These are phyloP conservation scores for Penicillium samsonianum DNA, from an alignment of 495 filamentous ascomycete species.

Conservation along the genomic window DNA sequence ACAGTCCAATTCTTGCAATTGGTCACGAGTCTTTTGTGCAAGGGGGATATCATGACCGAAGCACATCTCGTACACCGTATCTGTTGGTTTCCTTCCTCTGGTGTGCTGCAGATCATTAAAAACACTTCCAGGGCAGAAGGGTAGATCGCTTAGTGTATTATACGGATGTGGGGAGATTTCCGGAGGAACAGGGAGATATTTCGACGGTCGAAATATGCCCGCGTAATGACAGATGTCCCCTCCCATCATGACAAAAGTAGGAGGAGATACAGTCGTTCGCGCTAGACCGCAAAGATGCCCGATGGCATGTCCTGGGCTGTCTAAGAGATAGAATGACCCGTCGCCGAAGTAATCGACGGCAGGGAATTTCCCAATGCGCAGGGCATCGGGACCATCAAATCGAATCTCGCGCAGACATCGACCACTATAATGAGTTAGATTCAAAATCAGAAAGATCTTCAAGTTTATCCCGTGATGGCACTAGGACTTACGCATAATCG, in stretches of 20 bases:
- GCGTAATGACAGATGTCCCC: conserved; percentile 57
- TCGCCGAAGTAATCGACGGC: conserved; percentile 58
- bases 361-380: conserved; percentile 33
- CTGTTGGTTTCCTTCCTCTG: conserved; percentile 20
- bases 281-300: conserved; percentile 48
- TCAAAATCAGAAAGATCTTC: too few species aligned
- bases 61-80: conserved; percentile 12
- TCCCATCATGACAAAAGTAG: conserved; percentile 43
- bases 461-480: too few species aligned
- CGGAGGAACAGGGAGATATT: conserved; percentile 30
- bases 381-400: not conserved
- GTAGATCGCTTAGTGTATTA: not conserved
- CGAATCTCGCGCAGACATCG: not conserved
- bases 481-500: too few species aligned
- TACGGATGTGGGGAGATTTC: conserved; percentile 3
- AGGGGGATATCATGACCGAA: not conserved
- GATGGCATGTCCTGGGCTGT: conserved; percentile 46
- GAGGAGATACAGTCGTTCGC: conserved; percentile 36
- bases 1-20: conserved; percentile 51
- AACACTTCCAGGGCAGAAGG: conserved; percentile 13
- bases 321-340: conserved; percentile 50
- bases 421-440: too few species aligned
- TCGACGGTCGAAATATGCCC: conserved; percentile 54
- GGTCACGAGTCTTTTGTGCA: conserved; percentile 38
- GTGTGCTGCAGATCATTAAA: conserved; percentile 2